Evolutionary conservation across 306 rosid genomes (phyloP).

Genomic region (Elaeagnus macrophylla): DNA sequence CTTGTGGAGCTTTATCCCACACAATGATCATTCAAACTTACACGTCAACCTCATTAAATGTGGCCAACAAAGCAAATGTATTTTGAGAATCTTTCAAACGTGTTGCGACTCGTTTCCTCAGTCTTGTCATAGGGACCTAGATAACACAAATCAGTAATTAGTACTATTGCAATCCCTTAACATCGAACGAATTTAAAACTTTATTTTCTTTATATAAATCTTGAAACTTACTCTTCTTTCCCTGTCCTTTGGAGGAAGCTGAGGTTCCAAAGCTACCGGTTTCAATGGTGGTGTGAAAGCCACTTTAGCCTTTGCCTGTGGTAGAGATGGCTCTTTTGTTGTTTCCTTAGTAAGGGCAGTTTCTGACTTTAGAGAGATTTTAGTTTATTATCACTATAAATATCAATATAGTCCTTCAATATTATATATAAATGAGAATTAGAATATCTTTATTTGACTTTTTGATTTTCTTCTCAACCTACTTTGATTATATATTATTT

Average conservation of each 20-base stretch:
- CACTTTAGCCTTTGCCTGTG: slow-evolving; percentile 26
- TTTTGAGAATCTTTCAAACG: slow-evolving; percentile 62
- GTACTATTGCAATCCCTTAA: background rate
- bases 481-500: too few relatives aligned
- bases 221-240: slow-evolving; percentile 50
- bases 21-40: slow-evolving; percentile 18
- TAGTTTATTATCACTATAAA: too few relatives aligned
- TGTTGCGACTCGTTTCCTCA: slow-evolving; percentile 59
- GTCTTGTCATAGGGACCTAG: slow-evolving; percentile 64
- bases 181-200: background rate
- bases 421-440: too few relatives aligned
- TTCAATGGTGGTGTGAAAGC: slow-evolving; percentile 28
- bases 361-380: slow-evolving; percentile 28
- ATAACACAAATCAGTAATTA: background rate
- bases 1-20: too few relatives aligned
- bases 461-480: too few relatives aligned
- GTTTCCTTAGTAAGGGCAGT: slow-evolving; percentile 25
- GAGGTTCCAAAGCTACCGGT: slow-evolving; percentile 29
- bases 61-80: slow-evolving; percentile 57
- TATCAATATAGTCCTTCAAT: too few relatives aligned
- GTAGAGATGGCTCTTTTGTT: slow-evolving; percentile 18
- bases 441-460: too few relatives aligned
- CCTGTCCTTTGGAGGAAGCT: slow-evolving; percentile 56
- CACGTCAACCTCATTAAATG: slow-evolving; percentile 64
- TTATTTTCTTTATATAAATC: background rate